Evolutionary conservation across 192 early-diverging fungal genomes (phyloP).

Genomic region (Gamsiella multidivaricata): DNA sequence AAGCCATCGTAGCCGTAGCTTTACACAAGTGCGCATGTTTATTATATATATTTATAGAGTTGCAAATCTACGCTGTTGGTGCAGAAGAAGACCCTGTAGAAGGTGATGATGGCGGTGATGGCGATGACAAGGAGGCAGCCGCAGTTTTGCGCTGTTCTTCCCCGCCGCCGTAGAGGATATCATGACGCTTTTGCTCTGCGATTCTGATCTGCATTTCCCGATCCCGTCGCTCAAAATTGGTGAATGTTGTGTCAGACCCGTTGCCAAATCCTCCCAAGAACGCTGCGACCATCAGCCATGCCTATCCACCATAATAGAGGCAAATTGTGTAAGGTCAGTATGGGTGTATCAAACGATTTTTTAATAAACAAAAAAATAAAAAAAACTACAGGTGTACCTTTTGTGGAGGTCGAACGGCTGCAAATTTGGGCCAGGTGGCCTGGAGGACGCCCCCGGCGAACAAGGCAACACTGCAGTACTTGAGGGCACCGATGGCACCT

Average conservation of each 20-base stretch:
- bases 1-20: not conserved
- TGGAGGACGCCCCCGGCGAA: slow-evolving; percentile 46
- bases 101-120: slow-evolving; percentile 1
- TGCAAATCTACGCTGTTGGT: not conserved
- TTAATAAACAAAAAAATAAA: not conserved
- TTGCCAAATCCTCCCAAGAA: slow-evolving; percentile 52
- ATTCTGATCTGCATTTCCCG: slow-evolving; percentile 41
- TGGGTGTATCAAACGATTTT: not conserved
- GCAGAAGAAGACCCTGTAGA: not conserved
- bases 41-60: not conserved
- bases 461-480: slow-evolving; percentile 47
- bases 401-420: slow-evolving; percentile 39
- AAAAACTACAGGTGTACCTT: slow-evolving; percentile 13
- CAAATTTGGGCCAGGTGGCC: slow-evolving; percentile 26
- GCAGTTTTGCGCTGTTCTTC: slow-evolving; percentile 1
- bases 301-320: not conserved
- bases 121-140: slow-evolving; percentile 15
- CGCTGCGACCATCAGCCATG: slow-evolving; percentile 48
- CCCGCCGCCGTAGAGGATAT: slow-evolving; percentile 33
- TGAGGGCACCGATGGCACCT: slow-evolving; percentile 44
- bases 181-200: slow-evolving; percentile 40
- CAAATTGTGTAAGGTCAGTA: not conserved
- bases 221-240: slow-evolving; percentile 50
- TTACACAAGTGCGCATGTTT: not conserved
- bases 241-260: slow-evolving; percentile 49